Evolutionary conservation across 2,329 filamentous ascomycete genomes (phyloP), one percentile per base, ranked within the genome.

Genomic region (Lachnellula cervina): DNA sequence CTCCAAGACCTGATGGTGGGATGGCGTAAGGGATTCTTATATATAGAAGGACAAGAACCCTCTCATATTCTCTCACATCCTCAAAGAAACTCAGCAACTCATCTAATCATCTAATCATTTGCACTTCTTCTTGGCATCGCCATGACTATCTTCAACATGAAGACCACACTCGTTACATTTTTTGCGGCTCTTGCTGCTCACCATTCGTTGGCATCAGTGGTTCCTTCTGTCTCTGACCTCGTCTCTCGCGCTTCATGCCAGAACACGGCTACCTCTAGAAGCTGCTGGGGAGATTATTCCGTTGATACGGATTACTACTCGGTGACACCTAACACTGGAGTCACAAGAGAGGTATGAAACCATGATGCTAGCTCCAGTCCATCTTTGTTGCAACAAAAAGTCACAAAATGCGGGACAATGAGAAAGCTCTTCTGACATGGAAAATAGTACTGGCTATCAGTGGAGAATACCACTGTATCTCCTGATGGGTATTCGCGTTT

Each of bases 401-500:
- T 3, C 28, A 32, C 9, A 32, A 32, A 32, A 32, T 32, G 28
- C 13, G 2, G 28, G 28, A 32, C 28, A 32, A 13, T 32, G 8
- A 32, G 28, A 13, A 32, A 3, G 28, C 28, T 28, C 25, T 13
- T 49, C 34, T 28, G 28, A 40, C 25, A 7, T 28, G 8, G 3
- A 16, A 28, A 44, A 42, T 44, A 48, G 60, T 68, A 66, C 49
- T 65, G 63, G 63, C 56, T 68, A 23, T 59, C 57, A 14, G 58
- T 64, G 35, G 54, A 62, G 34, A 66, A 67, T 38, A 52, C 52
- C 2, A 67, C 64, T 9, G 32, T 71, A 32, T 61, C 66, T 5
- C 72, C 71, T 13, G 75, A 77, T 66, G 75, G 75, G 8, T 70
- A 67, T 51, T 55, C 59, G 4, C 67, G 68, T 35, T 87, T 88